These are phyloP conservation scores for Chalaropsis ovoidea DNA, from an alignment of 2,329 filamentous ascomycete species.

Conservation along the genomic window DNA sequence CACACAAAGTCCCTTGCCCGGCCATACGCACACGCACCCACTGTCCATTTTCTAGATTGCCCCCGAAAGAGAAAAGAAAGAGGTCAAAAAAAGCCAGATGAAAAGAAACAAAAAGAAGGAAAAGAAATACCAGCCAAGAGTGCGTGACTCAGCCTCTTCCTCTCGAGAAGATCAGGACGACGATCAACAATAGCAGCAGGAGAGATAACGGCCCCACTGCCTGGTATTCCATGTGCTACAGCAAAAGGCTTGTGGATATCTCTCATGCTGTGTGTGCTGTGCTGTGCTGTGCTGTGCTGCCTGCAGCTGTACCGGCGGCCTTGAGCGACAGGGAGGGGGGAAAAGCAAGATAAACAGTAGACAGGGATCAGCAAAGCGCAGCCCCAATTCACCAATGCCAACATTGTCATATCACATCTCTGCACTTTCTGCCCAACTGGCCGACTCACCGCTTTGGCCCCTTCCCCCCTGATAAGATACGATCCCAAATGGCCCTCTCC, in stretches of 20 bases:
- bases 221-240: no score
- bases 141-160: neutral
- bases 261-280: no score
- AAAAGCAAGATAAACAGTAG: no score
- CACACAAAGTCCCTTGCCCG: no score
- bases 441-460: neutral
- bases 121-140: neutral
- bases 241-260: no score
- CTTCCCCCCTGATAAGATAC: conserved; percentile 1
- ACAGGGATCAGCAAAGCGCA: no score
- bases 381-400: no score
- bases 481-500: neutral
- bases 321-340: no score
- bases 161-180: neutral
- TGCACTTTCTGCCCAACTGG: neutral
- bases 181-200: neutral
- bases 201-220: neutral
- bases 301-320: no score
- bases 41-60: neutral
- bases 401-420: neutral
- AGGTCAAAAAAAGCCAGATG: neutral
- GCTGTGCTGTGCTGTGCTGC: no score
- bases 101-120: neutral
- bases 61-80: neutral
- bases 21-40: neutral